Evolutionary conservation across 805 yeast species (phyloP), one percentile per base, ranked within the genome.

Genomic region (Candida schatavii): DNA sequence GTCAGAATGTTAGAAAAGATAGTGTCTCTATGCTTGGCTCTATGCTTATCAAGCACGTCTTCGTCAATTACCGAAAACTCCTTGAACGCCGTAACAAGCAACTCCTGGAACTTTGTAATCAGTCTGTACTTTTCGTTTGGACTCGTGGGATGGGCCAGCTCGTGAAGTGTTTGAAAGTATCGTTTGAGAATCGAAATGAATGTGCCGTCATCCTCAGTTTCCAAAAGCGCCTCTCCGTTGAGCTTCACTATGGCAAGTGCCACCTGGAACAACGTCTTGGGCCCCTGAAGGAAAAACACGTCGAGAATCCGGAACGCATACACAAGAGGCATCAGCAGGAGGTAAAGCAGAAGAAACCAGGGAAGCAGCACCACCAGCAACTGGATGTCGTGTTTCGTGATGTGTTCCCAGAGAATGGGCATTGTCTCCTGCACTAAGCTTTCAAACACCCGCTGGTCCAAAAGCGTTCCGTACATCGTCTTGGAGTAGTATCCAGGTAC

Each of bases 401-500:
- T 80, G 61, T 93, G 97, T 9, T 78, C 85, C 85, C 95, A 86
- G 39, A 93, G 59, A 15, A 86, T 58, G 1, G 99, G 99, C 84
- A 93, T 80, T 0, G 93, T 88, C 42, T 84, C 86, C 57, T 85
- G 87, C 1, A 93, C 96, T 41, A 93, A 73, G 0, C 88, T 78
- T 62, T 93, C 99, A 59, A 93, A 87, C 1, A 93, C 99, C 52
- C 82, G 80, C 66, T 93, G 99, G 58, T 93, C 99, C 28, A 93
- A 68, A 23, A 93, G 67, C 1, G 97, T 93, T 20, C 99, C 99
- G 56, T 91, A 91, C 99, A 93, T 93, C 0, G 97, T 91, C 54
- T 81, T 88, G 2, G 98, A 90, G 57, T 93, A 93, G 62, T 93
- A 93, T 0, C 99, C 99, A 0, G 98, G 98, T 3, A 89, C 85